Evolutionary conservation across 2,329 filamentous ascomycete genomes (phyloP), one percentile per base, ranked within the genome.

Genomic region (Nectriaceae sp.): DNA sequence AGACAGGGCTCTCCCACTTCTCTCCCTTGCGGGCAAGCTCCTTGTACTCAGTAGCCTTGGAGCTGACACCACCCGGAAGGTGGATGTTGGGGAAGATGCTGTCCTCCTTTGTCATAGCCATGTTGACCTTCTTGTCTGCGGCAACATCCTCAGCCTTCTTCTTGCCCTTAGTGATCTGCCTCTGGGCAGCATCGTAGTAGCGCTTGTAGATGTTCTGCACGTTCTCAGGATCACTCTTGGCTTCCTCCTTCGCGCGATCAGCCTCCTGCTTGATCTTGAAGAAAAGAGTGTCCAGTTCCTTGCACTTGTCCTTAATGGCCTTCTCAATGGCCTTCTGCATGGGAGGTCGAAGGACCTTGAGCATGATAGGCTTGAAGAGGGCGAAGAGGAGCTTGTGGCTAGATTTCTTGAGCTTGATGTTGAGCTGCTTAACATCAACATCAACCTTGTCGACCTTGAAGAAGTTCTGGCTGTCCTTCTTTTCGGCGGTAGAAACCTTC

Each of bases 361-460:
- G 80, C 57, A 96, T 78, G 21, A 97, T 67, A 4, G 92, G 90
- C 79, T 97, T 97, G 78, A 93, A 87, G 31, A 97, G 67, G 46
- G 75, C 76, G 70, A 97, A 96, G 19, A 97, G 79, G 11, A 94
- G 65, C 82, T 97, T 99, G 81, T 97, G 92, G 70, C 87, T 95
- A 44, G 92, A 97, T 77, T 96, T 84, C 79, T 92, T 91, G 57
- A 99, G 71, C 76, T 96, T 96, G 74, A 99, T 85, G 60, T 88
- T 82, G 49, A 97, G 79, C 64, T 92, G 70, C 73, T 89, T 88
- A 59, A 96, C 83, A 61, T 90, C 85, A 18, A 96, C 89, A 35
- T 88, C 79, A 3, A 96, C 88, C 70, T 88, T 92, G 65, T 96
- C 90, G 52, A 97, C 81, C 81, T 96, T 97, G 82, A 97, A 93